Percentiles rank a stretch among this genome's conserved stretches.
phyloP scores from a whole-genome alignment of 768 basidiomycete genomes.

The Boletus sp. region DNA sequence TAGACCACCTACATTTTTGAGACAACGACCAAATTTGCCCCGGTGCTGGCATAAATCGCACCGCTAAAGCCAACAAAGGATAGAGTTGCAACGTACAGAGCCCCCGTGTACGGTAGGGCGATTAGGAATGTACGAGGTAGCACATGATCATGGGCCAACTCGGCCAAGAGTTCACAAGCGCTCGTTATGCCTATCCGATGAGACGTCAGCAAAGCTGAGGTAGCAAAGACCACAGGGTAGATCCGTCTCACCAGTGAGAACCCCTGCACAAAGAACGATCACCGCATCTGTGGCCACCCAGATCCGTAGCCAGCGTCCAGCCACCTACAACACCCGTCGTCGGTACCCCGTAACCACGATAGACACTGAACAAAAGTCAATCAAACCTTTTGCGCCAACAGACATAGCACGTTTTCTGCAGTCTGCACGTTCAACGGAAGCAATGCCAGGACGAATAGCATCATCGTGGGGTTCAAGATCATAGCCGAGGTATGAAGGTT shows the following conservation, averaged over 20 bases:
- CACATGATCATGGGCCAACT: constrained; percentile 57
- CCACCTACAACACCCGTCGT: constrained; percentile 37
- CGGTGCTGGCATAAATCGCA: constrained; percentile 56
- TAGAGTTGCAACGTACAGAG: constrained; percentile 51
- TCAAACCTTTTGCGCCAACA: constrained; percentile 56
- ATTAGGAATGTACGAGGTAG: constrained; percentile 52
- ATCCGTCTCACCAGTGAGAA: constrained; percentile 52
- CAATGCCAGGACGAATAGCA: constrained; percentile 57
- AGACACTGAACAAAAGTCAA: neutral
- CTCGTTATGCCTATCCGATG: constrained; percentile 46
- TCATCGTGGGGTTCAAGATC: constrained; percentile 50
- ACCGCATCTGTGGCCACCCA: constrained; percentile 66
- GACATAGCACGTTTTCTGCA: constrained; percentile 58
- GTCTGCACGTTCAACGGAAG: constrained; percentile 51
- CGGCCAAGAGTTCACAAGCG: constrained; percentile 55
- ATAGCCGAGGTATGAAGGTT: constrained; percentile 63
- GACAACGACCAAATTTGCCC: constrained; percentile 48
- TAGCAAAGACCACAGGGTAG: neutral
- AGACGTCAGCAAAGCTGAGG: constrained; percentile 1
- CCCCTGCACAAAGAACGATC: constrained; percentile 69
- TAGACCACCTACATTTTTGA: constrained; percentile 50
- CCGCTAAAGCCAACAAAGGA: constrained; percentile 49
- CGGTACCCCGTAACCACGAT: neutral
- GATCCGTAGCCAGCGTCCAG: constrained; percentile 57
- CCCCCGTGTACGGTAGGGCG: constrained; percentile 46